These are phyloP conservation scores for Solanum medicagineum DNA, from an alignment of 257 asterid species.

Conservation along the genomic window DNA sequence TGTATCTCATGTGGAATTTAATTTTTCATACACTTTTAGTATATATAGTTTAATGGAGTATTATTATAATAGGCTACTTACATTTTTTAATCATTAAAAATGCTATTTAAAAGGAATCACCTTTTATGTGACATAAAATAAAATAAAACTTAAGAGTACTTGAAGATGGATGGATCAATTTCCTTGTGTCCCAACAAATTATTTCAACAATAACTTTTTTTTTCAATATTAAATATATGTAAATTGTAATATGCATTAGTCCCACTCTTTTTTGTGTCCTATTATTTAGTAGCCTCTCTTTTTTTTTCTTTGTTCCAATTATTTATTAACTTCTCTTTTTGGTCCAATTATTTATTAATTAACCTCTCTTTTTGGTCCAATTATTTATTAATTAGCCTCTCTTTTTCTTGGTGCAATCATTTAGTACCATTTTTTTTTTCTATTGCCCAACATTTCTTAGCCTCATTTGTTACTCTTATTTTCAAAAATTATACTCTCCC, in stretches of 20 bases:
- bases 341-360: neutral
- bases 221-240: neutral
- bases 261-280: too few species aligned
- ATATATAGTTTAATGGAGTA: neutral
- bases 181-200: neutral
- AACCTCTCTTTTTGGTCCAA: neutral
- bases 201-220: neutral
- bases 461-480: too few species aligned
- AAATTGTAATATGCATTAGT: neutral
- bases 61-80: neutral
- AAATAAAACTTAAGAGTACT: too few species aligned
- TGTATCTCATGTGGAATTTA: too few species aligned
- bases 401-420: neutral
- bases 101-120: too few species aligned
- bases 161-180: neutral
- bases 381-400: neutral
- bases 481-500: too few species aligned
- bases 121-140: too few species aligned
- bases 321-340: neutral
- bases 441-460: too few species aligned
- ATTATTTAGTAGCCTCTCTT: neutral
- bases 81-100: neutral
- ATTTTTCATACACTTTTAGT: neutral
- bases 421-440: too few species aligned
- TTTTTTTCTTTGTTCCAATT: neutral